These are phyloP conservation scores for Angomonas ambiguus DNA, from an alignment of 208 protist species.

Conservation along the genomic window DNA sequence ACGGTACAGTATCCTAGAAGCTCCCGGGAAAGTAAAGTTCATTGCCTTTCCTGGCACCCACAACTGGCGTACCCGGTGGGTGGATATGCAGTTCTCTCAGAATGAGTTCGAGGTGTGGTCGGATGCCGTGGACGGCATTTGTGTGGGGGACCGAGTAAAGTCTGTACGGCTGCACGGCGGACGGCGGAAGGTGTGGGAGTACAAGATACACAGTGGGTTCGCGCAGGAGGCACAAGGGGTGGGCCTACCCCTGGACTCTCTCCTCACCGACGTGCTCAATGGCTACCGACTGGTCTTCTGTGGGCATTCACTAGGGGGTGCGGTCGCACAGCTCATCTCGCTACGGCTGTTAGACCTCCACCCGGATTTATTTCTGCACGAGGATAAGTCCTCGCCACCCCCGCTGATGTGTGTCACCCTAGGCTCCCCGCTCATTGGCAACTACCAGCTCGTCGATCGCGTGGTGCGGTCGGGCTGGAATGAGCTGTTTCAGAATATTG, in stretches of 20 bases:
- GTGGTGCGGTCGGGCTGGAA: conserved; percentile 50
- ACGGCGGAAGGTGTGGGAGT: conserved; percentile 44
- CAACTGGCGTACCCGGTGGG: conserved; percentile 62
- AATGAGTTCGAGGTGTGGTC: conserved; percentile 29
- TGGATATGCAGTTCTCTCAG: conserved; percentile 37
- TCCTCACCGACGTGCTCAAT: conserved; percentile 40
- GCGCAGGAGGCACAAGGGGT: conserved; percentile 49
- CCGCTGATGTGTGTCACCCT: conserved; percentile 60
- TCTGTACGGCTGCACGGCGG: conserved; percentile 27
- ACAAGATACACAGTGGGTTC: conserved; percentile 62
- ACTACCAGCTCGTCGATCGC: conserved; percentile 51
- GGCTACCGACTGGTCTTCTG: conserved; percentile 69
- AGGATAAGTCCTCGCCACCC: conserved; percentile 13
- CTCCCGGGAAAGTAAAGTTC: conserved; percentile 61
- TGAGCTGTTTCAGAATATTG: conserved; percentile 62
- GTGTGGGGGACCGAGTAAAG: neutral
- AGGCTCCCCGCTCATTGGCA: conserved; percentile 66
- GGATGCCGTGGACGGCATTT: conserved; percentile 33
- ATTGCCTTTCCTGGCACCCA: conserved; percentile 79
- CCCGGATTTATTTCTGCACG: conserved; percentile 13
- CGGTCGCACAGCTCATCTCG: conserved; percentile 56
- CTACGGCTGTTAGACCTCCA: conserved; percentile 40
- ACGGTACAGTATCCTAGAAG: conserved; percentile 67
- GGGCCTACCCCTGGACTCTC: conserved; percentile 32
- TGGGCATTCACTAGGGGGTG: conserved; percentile 79